phyloP scores from a whole-genome alignment of 228 moss, liverwort and hornwort species.

The Sphagnum fallax region DNA sequence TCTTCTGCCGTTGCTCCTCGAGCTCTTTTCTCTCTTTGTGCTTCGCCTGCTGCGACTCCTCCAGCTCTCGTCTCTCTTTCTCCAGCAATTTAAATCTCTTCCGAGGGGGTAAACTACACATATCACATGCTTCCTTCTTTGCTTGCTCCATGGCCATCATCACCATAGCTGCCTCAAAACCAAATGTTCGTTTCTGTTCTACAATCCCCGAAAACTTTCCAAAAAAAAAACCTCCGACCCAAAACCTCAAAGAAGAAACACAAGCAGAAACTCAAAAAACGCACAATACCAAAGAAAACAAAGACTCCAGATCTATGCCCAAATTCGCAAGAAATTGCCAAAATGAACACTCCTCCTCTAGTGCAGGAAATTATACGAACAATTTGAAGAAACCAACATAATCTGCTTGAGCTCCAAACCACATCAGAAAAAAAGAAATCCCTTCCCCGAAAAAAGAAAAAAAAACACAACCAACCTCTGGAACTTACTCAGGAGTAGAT shows the following conservation, averaged over 20 bases:
- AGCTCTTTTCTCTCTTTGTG: not conserved
- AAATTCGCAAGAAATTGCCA: not conserved
- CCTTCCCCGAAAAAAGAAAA: too few species aligned
- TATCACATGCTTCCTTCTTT: slow-evolving; percentile 5
- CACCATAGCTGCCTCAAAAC: not conserved
- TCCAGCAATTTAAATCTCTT: slow-evolving; percentile 33
- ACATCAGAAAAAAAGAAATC: too few species aligned
- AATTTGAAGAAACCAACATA: too few species aligned
- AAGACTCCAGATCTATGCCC: not conserved
- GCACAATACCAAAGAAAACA: not conserved
- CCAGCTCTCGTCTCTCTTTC: slow-evolving; percentile 18
- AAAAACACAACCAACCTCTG: too few species aligned
- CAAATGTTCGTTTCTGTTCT: not conserved
- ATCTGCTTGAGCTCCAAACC: too few species aligned
- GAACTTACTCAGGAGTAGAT: too few species aligned
- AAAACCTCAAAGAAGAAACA: not conserved
- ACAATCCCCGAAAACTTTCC: not conserved
- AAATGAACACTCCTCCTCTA: too few species aligned
- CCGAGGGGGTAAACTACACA: slow-evolving; percentile 14
- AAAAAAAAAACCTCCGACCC: too few species aligned
- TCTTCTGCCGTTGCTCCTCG: too few species aligned
- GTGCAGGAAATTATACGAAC: too few species aligned
- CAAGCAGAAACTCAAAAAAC: not conserved
- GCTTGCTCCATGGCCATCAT: not conserved
- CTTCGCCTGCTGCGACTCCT: not conserved